These are phyloP conservation scores for Picochlorum costavermella DNA, from an alignment of 139 green algal genomes.

Conservation along the genomic window DNA sequence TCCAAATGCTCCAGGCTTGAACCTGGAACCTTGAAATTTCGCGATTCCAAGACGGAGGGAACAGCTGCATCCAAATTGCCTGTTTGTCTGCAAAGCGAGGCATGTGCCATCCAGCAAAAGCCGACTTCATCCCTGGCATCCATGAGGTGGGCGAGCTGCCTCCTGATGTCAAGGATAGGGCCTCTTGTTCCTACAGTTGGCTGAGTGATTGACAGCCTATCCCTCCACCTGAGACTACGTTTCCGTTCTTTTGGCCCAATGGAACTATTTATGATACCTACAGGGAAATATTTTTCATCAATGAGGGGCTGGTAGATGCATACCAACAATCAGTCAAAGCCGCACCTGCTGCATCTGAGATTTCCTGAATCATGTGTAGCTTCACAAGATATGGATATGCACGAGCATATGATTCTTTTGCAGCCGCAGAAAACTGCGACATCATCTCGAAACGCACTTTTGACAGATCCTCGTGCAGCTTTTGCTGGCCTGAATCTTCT, in stretches of 20 bases:
- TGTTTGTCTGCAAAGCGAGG: slow-evolving; percentile 66
- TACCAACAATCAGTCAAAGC: slow-evolving; percentile 1
- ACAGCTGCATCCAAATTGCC: slow-evolving; percentile 78
- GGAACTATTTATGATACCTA: too few species aligned
- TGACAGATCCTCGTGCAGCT: slow-evolving; percentile 23
- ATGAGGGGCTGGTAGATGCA: neutral
- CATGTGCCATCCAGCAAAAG: slow-evolving; percentile 68
- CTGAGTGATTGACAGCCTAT: slow-evolving; percentile 60
- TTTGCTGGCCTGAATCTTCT: slow-evolving; percentile 12
- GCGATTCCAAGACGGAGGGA: slow-evolving; percentile 72
- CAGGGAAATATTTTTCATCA: neutral
- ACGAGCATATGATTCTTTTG: slow-evolving; percentile 77
- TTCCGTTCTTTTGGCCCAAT: slow-evolving; percentile 27
- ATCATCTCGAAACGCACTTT: slow-evolving; percentile 48
- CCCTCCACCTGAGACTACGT: slow-evolving; percentile 59
- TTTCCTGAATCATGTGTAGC: slow-evolving; percentile 76
- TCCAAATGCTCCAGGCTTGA: slow-evolving; percentile 65
- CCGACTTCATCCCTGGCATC: slow-evolving; percentile 47
- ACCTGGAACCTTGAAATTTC: slow-evolving; percentile 30
- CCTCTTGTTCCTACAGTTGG: slow-evolving; percentile 56
- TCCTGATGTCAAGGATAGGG: slow-evolving; percentile 74
- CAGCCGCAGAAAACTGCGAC: slow-evolving; percentile 60
- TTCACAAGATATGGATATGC: slow-evolving; percentile 79
- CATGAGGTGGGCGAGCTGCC: slow-evolving; percentile 52
- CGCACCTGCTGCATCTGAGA: slow-evolving; percentile 25